Percentiles rank a stretch among this genome's conserved stretches.
Conservation (phyloP, 208 protist genomes). For the Trypanosomatidae sp. region DNA sequence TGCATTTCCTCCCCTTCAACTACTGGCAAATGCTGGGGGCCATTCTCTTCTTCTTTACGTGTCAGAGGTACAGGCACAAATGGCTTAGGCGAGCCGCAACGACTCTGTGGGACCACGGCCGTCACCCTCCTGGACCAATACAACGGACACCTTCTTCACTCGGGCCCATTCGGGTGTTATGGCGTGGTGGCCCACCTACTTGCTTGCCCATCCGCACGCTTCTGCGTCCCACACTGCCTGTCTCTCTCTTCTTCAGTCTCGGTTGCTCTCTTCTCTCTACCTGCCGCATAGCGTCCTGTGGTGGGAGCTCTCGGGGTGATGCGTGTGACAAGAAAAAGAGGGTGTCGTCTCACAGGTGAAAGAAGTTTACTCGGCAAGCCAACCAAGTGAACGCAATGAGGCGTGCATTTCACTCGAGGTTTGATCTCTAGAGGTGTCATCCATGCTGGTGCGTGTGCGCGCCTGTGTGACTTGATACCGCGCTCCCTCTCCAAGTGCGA, state of each 20-base stretch:
- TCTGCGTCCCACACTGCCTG: neutral
- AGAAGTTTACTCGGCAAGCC: neutral
- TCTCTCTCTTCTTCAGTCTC: neutral
- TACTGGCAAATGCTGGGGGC: neutral
- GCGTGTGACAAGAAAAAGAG: neutral
- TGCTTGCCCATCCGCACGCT: neutral
- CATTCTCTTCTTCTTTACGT: neutral
- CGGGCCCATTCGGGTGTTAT: neutral
- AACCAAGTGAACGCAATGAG: neutral
- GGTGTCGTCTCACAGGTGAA: neutral
- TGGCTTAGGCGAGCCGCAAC: neutral
- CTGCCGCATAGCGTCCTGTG: neutral
- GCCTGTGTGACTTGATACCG: no score
- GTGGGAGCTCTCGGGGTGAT: neutral
- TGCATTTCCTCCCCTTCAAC: neutral
- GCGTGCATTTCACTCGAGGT: neutral
- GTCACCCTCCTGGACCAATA: neutral
- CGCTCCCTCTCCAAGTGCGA: neutral
- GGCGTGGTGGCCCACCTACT: neutral
- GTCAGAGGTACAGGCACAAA: neutral
- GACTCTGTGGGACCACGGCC: neutral
- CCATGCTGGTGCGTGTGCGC: neutral
- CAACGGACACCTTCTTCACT: neutral
- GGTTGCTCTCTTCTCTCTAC: conserved; percentile 1
- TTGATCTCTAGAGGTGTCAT: neutral